Percentiles rank a stretch among this genome's conserved stretches.
Evolutionary conservation across 2,329 filamentous ascomycete species (phyloP).

Genomic region (Fusarium nematophilum): DNA sequence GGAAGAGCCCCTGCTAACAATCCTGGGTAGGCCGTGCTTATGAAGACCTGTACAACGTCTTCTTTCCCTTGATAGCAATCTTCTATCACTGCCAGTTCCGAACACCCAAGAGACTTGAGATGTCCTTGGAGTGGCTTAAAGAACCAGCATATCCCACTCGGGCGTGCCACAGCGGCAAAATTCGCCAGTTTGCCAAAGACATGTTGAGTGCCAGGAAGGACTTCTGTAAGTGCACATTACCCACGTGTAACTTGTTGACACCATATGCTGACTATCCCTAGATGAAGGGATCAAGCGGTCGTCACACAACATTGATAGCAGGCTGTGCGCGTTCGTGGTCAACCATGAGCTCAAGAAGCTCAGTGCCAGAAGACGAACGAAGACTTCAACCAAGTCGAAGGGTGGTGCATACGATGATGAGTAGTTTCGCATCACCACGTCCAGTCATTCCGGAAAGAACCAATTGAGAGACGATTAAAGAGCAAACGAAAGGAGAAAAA

Average conservation of each 20-base stretch:
- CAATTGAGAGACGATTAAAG: slow-evolving; percentile 1
- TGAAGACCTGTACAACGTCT: slow-evolving; percentile 46
- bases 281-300: slow-evolving; percentile 49
- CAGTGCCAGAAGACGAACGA: slow-evolving; percentile 48
- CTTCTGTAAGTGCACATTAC: slow-evolving; percentile 48
- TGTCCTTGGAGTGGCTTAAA: slow-evolving; percentile 53
- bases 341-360: slow-evolving; percentile 55
- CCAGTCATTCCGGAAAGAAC: slow-evolving; percentile 32
- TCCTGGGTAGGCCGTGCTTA: slow-evolving; percentile 35
- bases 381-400: slow-evolving; percentile 41
- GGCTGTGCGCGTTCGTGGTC: slow-evolving; percentile 51
- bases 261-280: slow-evolving; percentile 37
- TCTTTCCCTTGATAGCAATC: slow-evolving; percentile 53
- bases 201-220: slow-evolving; percentile 50
- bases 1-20: slow-evolving; percentile 16
- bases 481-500: slow-evolving; percentile 20
- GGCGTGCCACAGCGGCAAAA: slow-evolving; percentile 42
- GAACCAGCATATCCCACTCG: slow-evolving; percentile 40
- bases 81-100: slow-evolving; percentile 57
- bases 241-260: background rate
- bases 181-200: slow-evolving; percentile 45
- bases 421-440: slow-evolving; percentile 21
- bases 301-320: slow-evolving; percentile 46
- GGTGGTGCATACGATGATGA: slow-evolving; percentile 42
- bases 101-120: slow-evolving; percentile 54